These are phyloP conservation scores for Boletus rex-veris DNA, from an alignment of 768 basidiomycete species.

Conservation along the genomic window DNA sequence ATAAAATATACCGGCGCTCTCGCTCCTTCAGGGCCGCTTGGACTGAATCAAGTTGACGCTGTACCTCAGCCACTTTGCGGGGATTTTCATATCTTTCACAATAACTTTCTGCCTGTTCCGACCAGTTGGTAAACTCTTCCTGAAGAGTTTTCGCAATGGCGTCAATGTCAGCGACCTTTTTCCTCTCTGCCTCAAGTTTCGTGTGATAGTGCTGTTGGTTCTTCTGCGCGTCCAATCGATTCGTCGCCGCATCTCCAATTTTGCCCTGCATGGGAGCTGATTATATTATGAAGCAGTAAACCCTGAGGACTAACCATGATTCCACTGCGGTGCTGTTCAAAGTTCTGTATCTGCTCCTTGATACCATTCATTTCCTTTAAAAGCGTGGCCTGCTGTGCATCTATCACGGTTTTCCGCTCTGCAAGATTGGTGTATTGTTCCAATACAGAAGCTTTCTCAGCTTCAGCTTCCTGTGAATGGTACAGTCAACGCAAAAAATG, in stretches of 20 bases:
- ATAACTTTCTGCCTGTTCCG: constrained; percentile 56
- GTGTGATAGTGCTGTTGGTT: constrained; percentile 44
- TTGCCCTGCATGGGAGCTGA: constrained; percentile 38
- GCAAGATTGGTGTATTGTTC: constrained; percentile 49
- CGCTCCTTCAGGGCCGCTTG: constrained; percentile 63
- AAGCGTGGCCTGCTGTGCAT: constrained; percentile 43
- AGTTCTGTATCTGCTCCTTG: constrained; percentile 49
- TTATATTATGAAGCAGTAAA: not conserved
- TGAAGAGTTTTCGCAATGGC: constrained; percentile 48
- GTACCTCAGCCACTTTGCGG: constrained; percentile 52
- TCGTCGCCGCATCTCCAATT: constrained; percentile 46
- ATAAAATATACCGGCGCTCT: constrained; percentile 50
- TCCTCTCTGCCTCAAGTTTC: constrained; percentile 52
- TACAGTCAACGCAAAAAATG: not conserved
- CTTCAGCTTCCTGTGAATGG: constrained; percentile 47
- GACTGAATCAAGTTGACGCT: constrained; percentile 61
- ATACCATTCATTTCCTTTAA: constrained; percentile 44
- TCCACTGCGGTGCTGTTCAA: constrained; percentile 40
- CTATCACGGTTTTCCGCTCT: constrained; percentile 44
- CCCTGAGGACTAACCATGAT: constrained; percentile 40
- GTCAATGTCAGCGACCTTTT: constrained; percentile 43
- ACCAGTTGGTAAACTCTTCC: constrained; percentile 68
- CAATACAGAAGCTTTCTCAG: constrained; percentile 45
- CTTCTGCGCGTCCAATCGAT: constrained; percentile 50
- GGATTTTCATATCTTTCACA: constrained; percentile 57